Evolutionary conservation across 169 alveolate genomes (phyloP).

Genomic region (Eimeria necatrix): DNA sequence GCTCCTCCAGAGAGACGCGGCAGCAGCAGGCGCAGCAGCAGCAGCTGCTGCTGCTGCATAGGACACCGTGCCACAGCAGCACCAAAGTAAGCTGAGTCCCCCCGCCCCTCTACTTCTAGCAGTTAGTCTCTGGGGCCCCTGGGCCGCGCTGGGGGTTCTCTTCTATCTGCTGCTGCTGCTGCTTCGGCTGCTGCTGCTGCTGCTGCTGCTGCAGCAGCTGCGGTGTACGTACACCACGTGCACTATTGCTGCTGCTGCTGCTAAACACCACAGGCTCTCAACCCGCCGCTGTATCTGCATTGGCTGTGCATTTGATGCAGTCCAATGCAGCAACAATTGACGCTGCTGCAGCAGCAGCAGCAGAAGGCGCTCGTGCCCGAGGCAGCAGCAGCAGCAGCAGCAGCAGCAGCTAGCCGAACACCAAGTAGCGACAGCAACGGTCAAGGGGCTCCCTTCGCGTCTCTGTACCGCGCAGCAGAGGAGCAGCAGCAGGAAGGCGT

Average conservation of each 20-base stretch:
- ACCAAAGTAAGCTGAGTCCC: constrained; percentile 31
- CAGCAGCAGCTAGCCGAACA: constrained; percentile 61
- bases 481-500: constrained; percentile 19
- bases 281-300: neutral
- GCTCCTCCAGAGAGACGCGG: constrained; percentile 11
- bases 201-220: constrained; percentile 11
- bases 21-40: constrained; percentile 40
- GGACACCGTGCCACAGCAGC: constrained; percentile 24
- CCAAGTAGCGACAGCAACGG: constrained; percentile 47
- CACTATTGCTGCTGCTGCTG: neutral
- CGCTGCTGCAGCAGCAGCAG: constrained; percentile 56
- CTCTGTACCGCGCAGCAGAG: constrained; percentile 44
- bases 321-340: constrained; percentile 35
- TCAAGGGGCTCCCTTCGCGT: neutral
- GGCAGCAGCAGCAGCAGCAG: constrained; percentile 44
- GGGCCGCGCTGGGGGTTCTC: too few relatives aligned
- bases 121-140: neutral
- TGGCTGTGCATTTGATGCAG: neutral
- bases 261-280: neutral
- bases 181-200: constrained; percentile 43
- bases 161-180: neutral
- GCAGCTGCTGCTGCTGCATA: neutral
- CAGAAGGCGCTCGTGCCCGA: constrained; percentile 13
- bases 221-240: constrained; percentile 48
- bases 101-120: neutral